phyloP scores from a whole-genome alignment of 2,329 filamentous ascomycete genomes.

The Teratosphaeria pseudoeucalypti region DNA sequence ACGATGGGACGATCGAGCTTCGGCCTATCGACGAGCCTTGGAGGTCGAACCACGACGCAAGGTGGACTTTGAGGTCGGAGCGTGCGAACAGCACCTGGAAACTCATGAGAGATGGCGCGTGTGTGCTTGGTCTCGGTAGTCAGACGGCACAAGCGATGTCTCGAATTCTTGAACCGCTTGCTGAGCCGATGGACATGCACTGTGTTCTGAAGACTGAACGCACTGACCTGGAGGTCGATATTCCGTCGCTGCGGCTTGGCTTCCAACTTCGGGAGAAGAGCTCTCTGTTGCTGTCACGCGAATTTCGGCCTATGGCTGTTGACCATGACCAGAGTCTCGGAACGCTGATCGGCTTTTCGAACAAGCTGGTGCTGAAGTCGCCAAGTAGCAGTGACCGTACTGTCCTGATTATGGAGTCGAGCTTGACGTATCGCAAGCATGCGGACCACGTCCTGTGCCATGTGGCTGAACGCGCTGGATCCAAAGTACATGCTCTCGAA shows the following conservation, averaged over 20 bases:
- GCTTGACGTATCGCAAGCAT: not conserved
- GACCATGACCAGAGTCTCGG: slow-evolving; percentile 50
- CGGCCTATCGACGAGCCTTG: slow-evolving; percentile 24
- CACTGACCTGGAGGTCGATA: slow-evolving; percentile 9
- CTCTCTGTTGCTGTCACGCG: slow-evolving; percentile 10
- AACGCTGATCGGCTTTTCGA: slow-evolving; percentile 48
- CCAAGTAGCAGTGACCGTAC: slow-evolving; percentile 32
- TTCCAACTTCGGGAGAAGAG: slow-evolving; percentile 10
- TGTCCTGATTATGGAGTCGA: slow-evolving; percentile 37
- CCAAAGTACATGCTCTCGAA: slow-evolving; percentile 44
- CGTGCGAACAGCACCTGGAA: not conserved
- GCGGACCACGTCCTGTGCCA: slow-evolving; percentile 30
- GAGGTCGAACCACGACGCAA: slow-evolving; percentile 1
- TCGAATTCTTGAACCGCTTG: slow-evolving; percentile 35
- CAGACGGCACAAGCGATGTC: slow-evolving; percentile 37
- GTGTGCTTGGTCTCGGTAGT: slow-evolving; percentile 5
- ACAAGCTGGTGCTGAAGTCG: slow-evolving; percentile 44
- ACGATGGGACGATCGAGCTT: slow-evolving; percentile 40
- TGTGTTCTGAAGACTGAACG: slow-evolving; percentile 1
- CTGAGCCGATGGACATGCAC: slow-evolving; percentile 6
- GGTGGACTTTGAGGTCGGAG: slow-evolving; percentile 8
- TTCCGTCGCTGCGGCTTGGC: slow-evolving; percentile 13
- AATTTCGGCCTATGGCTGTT: slow-evolving; percentile 12
- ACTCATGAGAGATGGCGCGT: slow-evolving; percentile 32
- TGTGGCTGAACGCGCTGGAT: slow-evolving; percentile 30